Base-by-base conservation (phyloP, 176 grass and related monocot species). In the Triticum monococcum region DNA sequence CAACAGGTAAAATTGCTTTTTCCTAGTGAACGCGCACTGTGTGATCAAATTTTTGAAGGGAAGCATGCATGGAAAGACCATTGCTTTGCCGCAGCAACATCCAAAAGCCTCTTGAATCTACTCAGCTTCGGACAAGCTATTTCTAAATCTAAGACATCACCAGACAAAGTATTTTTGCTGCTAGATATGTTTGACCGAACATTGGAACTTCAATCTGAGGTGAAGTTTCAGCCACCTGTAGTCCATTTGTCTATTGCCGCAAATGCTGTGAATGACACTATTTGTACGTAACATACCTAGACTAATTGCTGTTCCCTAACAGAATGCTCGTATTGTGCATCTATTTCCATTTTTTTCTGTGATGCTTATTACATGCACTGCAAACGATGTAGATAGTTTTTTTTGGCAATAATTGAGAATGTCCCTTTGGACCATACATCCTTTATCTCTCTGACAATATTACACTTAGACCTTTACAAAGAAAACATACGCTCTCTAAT, bases 1-100 rank as follows among this genome's bases (percentile, higher is more conserved):
- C 6, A 80, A 84, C 83, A 97, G 92, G 81, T 92, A 26, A 94
- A 91, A 48, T 59, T 97, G 59, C 77, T 97, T 60, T 97, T 97
- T 88, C 81, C 90, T 57, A 86, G 59, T 56, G 95, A 97, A 66
- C 85, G 86, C 2, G 22, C 87, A 81, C 77, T 97, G 56, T 97
- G 92, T 25, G 70, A 92, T 75, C 78, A 91, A 69, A 87, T 97
- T 48, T 89, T 97, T 46, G 61, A 89, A 77, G 84, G 86, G 68
- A 85, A 81, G 18, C 81, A 86, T 79, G 68, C 77, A 32, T 81
- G 70, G 37, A 78, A 78, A 82, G 84, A 92, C 41, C 40, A 75
- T 50, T 94, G 95, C 81, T 97, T 97, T 81, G 77, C 90, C 40
- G 84, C 85, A 87, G 71, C 89, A 78, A 97, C 86, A 2, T 72